Conservation (phyloP, 1,284 basidiomycete genomes). For the Ceratobasidium sp. region DNA sequence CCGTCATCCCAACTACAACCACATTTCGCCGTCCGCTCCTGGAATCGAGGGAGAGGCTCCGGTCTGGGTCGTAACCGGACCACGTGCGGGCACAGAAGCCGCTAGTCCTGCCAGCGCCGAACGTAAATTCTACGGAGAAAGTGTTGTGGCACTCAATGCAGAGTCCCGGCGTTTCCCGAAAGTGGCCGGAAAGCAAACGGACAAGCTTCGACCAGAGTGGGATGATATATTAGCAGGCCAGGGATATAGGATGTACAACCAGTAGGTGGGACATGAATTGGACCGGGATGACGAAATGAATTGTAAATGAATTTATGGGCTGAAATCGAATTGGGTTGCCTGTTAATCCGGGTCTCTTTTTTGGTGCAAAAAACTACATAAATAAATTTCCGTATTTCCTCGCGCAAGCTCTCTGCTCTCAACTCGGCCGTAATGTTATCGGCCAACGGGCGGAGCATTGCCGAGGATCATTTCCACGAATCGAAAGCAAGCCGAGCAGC, state of each 20-base stretch:
- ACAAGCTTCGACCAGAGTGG: constrained; percentile 6
- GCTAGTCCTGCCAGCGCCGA: neutral
- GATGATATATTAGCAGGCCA: constrained; percentile 2
- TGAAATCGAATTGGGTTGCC: neutral
- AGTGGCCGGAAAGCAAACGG: neutral
- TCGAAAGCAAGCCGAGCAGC: neutral
- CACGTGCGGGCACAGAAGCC: neutral
- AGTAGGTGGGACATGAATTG: neutral
- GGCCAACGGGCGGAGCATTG: no score
- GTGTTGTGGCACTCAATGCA: neutral
- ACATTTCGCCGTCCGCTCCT: constrained; percentile 19
- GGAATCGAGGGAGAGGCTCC: constrained; percentile 35
- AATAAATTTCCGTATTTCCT: no score
- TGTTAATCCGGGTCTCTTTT: neutral
- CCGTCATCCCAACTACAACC: constrained; percentile 18
- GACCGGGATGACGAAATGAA: no score
- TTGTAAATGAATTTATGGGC: neutral
- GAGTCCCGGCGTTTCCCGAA: neutral
- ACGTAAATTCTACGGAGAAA: constrained; percentile 9
- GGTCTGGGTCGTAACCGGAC: constrained; percentile 27
- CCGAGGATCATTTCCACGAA: neutral
- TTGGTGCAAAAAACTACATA: no score
- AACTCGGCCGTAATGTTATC: no score
- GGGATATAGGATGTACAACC: neutral
- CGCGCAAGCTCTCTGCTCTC: no score